Evolutionary conservation across 345 rosid species (phyloP), one percentile per base, ranked within the genome.

Genomic region (Hypericum androsaemum): DNA sequence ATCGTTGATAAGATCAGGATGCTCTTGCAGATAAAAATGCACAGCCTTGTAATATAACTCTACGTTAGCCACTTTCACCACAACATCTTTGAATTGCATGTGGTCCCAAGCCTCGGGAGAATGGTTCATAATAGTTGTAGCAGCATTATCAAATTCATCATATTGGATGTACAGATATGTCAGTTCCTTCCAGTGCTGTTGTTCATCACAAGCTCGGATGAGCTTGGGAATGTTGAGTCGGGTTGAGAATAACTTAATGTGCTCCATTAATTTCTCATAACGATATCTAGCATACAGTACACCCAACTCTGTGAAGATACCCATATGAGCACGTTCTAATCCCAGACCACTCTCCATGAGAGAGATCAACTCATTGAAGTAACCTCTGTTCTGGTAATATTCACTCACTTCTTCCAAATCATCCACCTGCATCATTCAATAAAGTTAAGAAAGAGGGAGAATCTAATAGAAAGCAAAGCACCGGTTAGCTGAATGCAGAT

Each of bases 31-130:
- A 74, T 92, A 92, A 77, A 92, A 92, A 74, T 92, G 98, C 58
- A 92, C 98, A 5, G 97, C 95, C 76, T 92, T 92, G 57, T 92
- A 92, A 68, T 92, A 92, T 36, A 92, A 67, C 58, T 92, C 98
- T 43, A 92, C 98, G 62, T 77, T 92, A 3, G 95, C 97, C 69
- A 92, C 95, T 80, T 92, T 92, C 45, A 81, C 95, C 0, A 77
- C 77, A 43, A 88, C 85, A 64, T 92, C 98, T 68, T 88, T 92
- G 70, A 88, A 92, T 63, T 83, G 98, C 97, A 92, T 81, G 84
- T 92, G 98, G 57, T 92, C 98, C 98, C 98, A 92, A 11, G 98
- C 97, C 77, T 85, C 97, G 0, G 98, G 98, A 39, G 98, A 92
- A 77, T 92, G 98, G 62, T 92, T 88, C 98, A 92, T 92, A 53